Base-by-base conservation (phyloP, 768 basidiomycete genomes). In the Macrolepiota fuliginosa region DNA sequence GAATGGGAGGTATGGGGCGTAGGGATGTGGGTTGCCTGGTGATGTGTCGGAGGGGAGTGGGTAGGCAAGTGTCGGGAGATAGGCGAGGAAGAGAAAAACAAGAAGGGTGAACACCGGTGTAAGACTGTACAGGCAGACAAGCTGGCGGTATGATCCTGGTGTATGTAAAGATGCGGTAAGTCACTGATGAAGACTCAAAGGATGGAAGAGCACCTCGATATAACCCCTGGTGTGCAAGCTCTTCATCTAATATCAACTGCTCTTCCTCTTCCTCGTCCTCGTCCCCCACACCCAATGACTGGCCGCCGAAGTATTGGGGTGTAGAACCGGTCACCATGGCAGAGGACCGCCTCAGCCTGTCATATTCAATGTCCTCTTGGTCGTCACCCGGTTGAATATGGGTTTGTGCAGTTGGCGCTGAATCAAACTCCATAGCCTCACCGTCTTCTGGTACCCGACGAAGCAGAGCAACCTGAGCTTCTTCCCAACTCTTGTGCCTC, bases 141-240 rank as follows among this genome's bases (percentile, higher is more conserved):
- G 70, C 36, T 76, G 78, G 40, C 67, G 71, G 75, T 90, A 90
- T 3, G 88, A 89, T 22, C 89, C 90, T 91, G 63, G 45, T 57
- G 46, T 19, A 42, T 17, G 25, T 57, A 22, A n/a, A 37, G 6
- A 46, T 25, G 24, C 12, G 42, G 29, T 59, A 63, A 64, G 66
- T 15, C 54, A 25, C 25, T 24, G 54, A 64, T 59, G 40, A 58
- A 53, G 50, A 52, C 37, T 25, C 32, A 51, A 49, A 25, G 13
- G 40, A 45, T 15, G 46, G 50, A 46, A 27, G 56, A 29, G 32
- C 50, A 56, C 74, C 76, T 68, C 70, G 68, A 61, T 74, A 75
- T 19, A 76, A 61, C 9, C 74, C 74, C 39, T 71, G 69, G 45
- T 61, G 68, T 1, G 70, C 73, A 6, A 75, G 68, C 37, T 70